Base-by-base conservation (phyloP, 768 basidiomycete genomes). In the Tylopilus intermedius region DNA sequence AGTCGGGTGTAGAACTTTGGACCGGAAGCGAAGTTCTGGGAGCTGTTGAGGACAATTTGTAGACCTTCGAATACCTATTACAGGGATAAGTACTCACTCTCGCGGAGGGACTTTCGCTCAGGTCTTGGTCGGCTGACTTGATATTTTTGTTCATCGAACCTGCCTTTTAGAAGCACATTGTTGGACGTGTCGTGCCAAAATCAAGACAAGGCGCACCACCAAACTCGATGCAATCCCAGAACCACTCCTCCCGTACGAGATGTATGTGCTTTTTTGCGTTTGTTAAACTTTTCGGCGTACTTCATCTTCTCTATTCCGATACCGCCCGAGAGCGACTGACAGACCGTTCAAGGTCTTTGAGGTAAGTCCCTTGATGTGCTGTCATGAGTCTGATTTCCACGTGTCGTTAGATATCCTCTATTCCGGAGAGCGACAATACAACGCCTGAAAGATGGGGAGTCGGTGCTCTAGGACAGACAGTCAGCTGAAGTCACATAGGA, bases 171-270 rank as follows among this genome's bases (percentile, higher is more conserved):
- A 47, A 45, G 45, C 22, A n/a, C 13, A 43, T 50, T 26, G 30
- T 32, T 7, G 18, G 14, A 41, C n/a, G 22, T 33, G 24, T 29
- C 41, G 7, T 4, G 8, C 22, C 32, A 29, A 47, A 41, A 49
- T 44, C n/a, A 45, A 49, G 29, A 48, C 15, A 35, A 24, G 15
- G 13, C 65, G 67, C 56, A 74, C 87, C 90, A 53, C 83, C 82
- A 62, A 82, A 90, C 39, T 84, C 82, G 2, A 94, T 61, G 26
- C 80, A 94, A 62, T 96, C 94, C 91, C 91, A 94, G 51, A 96
- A 88, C 94, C 94, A 97, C 56, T 95, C 93, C 62, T 94, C 92
- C 88, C 94, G 95, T 1, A 96, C 82, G 2, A 94, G 72, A 46
- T 79, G 75, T 30, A 93, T 79, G 76, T 5, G 84, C 86, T 66